Conservation (phyloP, 768 basidiomycete species). For the Neoboletus brunneissimus region DNA sequence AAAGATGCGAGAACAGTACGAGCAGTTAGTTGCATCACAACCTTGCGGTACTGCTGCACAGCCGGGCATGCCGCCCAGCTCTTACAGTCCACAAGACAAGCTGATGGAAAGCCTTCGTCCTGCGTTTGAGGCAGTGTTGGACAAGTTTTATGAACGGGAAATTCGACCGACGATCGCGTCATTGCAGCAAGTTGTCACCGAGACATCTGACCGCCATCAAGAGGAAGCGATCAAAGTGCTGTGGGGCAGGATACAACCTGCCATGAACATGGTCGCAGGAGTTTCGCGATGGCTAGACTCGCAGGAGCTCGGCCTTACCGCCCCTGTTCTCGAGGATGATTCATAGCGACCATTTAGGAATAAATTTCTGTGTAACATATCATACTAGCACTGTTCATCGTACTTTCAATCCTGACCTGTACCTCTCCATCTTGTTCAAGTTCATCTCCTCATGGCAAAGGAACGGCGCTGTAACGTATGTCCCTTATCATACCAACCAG, state of each 20-base stretch:
- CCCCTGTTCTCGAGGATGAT: slow-evolving; percentile 10
- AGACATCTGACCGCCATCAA: slow-evolving; percentile 21
- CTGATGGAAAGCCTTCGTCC: slow-evolving; percentile 23
- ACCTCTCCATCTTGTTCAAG: neutral
- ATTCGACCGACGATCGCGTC: slow-evolving; percentile 19
- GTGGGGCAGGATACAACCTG: slow-evolving; percentile 30
- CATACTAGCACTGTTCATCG: neutral
- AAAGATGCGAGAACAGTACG: slow-evolving; percentile 18
- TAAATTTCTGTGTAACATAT: slow-evolving; percentile 15
- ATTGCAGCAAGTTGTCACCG: slow-evolving; percentile 7
- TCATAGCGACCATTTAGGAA: neutral
- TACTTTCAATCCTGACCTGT: neutral
- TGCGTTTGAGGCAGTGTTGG: slow-evolving; percentile 14
- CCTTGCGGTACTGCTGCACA: neutral
- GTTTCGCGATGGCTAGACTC: slow-evolving; percentile 32
- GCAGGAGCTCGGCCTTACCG: slow-evolving; percentile 23
- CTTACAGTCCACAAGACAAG: slow-evolving; percentile 3
- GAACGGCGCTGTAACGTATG: slow-evolving; percentile 32
- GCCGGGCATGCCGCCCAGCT: neutral
- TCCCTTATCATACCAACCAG: neutral
- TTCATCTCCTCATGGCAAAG: slow-evolving; percentile 15
- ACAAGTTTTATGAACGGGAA: slow-evolving; percentile 25
- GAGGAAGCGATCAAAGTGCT: slow-evolving; percentile 21
- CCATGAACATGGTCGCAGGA: slow-evolving; percentile 31
- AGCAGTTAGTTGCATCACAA: slow-evolving; percentile 12